Base-by-base conservation (phyloP, 306 rosid genomes). In the Prunus mongolica region DNA sequence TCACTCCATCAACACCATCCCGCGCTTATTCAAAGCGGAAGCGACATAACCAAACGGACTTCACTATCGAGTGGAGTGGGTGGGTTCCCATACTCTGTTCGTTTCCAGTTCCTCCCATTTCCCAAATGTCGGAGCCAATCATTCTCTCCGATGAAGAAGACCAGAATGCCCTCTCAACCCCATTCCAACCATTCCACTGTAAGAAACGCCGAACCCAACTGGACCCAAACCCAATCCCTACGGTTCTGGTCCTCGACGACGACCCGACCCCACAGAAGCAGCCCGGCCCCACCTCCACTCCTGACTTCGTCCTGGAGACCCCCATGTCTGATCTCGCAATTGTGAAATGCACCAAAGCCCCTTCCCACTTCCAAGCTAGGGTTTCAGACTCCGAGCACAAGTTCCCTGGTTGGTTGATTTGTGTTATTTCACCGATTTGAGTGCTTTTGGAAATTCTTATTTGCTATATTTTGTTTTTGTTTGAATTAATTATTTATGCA, bases 61-160 rank as follows among this genome's bases (percentile, higher is more conserved):
- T 44, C 47, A 22, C 24, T 70, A 15, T 64, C 73, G 25, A 55
- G 12, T 25, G 19, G 63, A 9, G 28, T 51, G 61, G 4, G 25
- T 51, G 57, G 57, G n/a, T 51, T 51, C 19, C 56, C 20, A n/a
- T 6, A 18, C 57, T 65, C 72, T 61, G 22, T 24, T 46, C 27
- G 5, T 28, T 62, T 30, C 1, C 51, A 46, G 19, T 25, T 38
- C 44, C 44, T 38, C 44, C 44, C 44, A 38, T 38, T 38, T 38
- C 44, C 44, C 62, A 49, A 69, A 84, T 65, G 88, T 77, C 75
- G 67, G 88, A 84, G 22, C 96, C 96, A 14, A 91, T 93, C 68
- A 61, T 91, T 78, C 93, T 91, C 71, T 91, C 97, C 80, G 97
- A 90, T 82, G 98, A 79, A 82, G 98, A 93, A 3, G 96, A 89